phyloP scores from a whole-genome alignment of 1,139 yeast species.

The Candida glucosophila region DNA sequence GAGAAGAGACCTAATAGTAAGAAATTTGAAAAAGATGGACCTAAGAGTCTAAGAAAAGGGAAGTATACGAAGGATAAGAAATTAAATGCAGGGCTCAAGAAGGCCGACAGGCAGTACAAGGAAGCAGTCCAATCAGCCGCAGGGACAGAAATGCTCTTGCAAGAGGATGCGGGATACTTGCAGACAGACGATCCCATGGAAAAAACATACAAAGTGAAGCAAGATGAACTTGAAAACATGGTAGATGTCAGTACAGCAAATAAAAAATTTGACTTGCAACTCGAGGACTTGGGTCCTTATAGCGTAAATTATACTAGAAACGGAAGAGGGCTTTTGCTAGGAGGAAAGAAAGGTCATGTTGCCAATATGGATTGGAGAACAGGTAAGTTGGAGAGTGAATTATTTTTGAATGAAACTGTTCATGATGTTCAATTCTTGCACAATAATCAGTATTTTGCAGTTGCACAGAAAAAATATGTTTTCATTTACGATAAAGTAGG shows the following conservation, averaged over 20 bases:
- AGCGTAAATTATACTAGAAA: slow-evolving; percentile 72
- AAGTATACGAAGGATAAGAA: slow-evolving; percentile 46
- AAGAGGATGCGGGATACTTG: slow-evolving; percentile 76
- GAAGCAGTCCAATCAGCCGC: slow-evolving; percentile 78
- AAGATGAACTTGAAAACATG: slow-evolving; percentile 65
- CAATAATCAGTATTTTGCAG: slow-evolving; percentile 90
- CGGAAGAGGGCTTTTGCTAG: slow-evolving; percentile 77
- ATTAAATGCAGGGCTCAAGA: slow-evolving; percentile 55
- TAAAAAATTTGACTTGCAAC: slow-evolving; percentile 66
- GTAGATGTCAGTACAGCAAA: slow-evolving; percentile 73
- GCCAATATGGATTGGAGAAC: slow-evolving; percentile 96
- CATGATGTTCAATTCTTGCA: slow-evolving; percentile 86
- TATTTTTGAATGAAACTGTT: slow-evolving; percentile 81
- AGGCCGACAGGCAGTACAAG: slow-evolving; percentile 63
- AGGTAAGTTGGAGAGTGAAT: slow-evolving; percentile 73
- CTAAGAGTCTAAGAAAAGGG: slow-evolving; percentile 9
- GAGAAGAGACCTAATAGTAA: slow-evolving; percentile 12
- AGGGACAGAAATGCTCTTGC: slow-evolving; percentile 74
- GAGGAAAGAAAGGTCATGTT: slow-evolving; percentile 89
- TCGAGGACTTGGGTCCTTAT: slow-evolving; percentile 85
- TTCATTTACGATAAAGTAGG: slow-evolving; percentile 90
- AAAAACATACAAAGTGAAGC: slow-evolving; percentile 76
- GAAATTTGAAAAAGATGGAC: slow-evolving; percentile 11
- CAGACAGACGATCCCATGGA: slow-evolving; percentile 90
- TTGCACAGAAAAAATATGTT: slow-evolving; percentile 91